A percentile compares a stretch with the other conserved stretches of the same genome.
phyloP scores from a whole-genome alignment of 75 land plant genomes.

The Cryptomeria japonica region DNA sequence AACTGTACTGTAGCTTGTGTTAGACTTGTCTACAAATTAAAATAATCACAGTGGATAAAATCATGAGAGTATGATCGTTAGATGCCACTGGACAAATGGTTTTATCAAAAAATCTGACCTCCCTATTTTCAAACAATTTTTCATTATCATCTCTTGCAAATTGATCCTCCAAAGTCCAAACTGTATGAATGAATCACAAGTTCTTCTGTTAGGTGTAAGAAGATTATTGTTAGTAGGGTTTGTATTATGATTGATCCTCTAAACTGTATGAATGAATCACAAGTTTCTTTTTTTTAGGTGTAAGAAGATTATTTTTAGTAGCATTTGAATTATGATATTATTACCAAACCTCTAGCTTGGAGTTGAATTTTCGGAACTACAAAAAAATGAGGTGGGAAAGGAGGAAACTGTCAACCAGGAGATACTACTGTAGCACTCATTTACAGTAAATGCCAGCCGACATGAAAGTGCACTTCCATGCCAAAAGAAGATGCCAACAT shows the following conservation, averaged over 20 bases:
- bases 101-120: not conserved
- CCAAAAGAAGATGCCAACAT: too few relatives aligned
- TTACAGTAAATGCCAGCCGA: too few relatives aligned
- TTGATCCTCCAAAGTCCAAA: conserved; percentile 11
- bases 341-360: not conserved
- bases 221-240: not conserved
- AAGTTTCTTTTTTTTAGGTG: not conserved
- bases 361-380: not conserved
- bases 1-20: not conserved
- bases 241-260: not conserved
- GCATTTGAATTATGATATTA: not conserved
- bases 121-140: not conserved
- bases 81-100: not conserved
- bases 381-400: too few relatives aligned
- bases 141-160: not conserved
- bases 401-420: too few relatives aligned
- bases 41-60: not conserved
- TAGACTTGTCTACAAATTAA: not conserved
- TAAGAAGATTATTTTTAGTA: not conserved
- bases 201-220: not conserved
- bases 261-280: not conserved
- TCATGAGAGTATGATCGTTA: not conserved
- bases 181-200: not conserved
- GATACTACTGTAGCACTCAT: too few relatives aligned
- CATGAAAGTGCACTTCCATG: too few relatives aligned